phyloP scores from a whole-genome alignment of 1,284 basidiomycete species.

The Cryptococcus floricola region DNA sequence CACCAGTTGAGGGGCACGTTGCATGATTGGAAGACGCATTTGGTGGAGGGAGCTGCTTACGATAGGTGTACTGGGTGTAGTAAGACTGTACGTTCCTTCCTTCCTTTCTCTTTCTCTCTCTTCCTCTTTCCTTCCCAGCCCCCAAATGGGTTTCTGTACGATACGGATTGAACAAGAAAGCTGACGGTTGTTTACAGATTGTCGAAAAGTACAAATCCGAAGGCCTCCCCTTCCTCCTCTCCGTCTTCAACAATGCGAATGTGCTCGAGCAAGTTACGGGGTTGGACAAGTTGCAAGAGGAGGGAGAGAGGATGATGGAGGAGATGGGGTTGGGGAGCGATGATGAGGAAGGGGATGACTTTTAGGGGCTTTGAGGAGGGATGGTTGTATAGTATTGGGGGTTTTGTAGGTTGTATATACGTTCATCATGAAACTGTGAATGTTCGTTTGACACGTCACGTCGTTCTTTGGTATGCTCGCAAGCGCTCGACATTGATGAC shows the following conservation, averaged over 20 bases:
- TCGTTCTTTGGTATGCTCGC: too few relatives aligned
- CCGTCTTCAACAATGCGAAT: conserved; percentile 78
- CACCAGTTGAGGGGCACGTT: conserved; percentile 92
- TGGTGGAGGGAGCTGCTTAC: conserved; percentile 81
- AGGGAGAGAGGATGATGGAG: conserved; percentile 55
- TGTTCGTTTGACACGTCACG: too few relatives aligned
- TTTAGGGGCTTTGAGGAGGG: too few relatives aligned
- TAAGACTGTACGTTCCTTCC: conserved; percentile 57
- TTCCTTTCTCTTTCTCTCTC: background rate
- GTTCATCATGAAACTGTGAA: too few relatives aligned
- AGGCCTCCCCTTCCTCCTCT: conserved; percentile 73
- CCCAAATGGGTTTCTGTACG: background rate
- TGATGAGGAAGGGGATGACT: background rate
- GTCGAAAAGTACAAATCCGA: conserved; percentile 67
- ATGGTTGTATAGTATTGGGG: too few relatives aligned
- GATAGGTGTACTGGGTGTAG: conserved; percentile 88
- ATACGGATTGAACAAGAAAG: background rate
- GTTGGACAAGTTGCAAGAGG: conserved; percentile 74
- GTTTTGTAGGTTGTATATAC: too few relatives aligned
- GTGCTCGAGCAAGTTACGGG: conserved; percentile 81
- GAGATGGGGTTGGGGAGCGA: background rate
- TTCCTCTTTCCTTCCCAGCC: too few relatives aligned
- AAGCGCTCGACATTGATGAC: too few relatives aligned
- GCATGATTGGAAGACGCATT: conserved; percentile 75
- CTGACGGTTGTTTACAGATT: conserved; percentile 54